These are phyloP conservation scores for Vanderwaltozyma yarrowii DNA, from an alignment of 805 yeast genomes.

Conservation along the genomic window DNA sequence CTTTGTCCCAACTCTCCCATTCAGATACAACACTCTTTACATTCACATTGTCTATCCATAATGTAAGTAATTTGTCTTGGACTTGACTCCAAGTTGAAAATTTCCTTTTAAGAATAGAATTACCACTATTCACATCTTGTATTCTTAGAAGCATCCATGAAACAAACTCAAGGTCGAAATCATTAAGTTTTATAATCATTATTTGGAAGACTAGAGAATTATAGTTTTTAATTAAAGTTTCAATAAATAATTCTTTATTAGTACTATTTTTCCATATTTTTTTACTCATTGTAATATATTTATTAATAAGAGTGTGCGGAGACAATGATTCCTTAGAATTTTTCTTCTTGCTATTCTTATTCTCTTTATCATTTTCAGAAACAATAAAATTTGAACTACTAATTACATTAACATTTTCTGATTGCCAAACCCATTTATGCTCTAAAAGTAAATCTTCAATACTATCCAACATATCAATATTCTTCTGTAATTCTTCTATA, in stretches of 20 bases:
- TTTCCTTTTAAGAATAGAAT: constrained; percentile 2
- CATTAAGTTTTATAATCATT: constrained; percentile 9
- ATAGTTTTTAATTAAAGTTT: constrained; percentile 7
- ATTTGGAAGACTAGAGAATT: constrained; percentile 10
- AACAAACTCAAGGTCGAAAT: constrained; percentile 12
- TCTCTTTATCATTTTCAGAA: constrained; percentile 47
- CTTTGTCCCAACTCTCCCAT: constrained; percentile 12
- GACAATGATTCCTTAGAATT: neutral
- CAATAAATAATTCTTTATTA: constrained; percentile 8
- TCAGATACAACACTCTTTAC: constrained; percentile 5
- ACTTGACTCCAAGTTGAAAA: constrained; percentile 11
- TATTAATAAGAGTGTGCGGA: constrained; percentile 9
- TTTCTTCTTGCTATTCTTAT: constrained; percentile 37
- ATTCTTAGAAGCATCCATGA: constrained; percentile 8
- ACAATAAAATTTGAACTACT: constrained; percentile 20
- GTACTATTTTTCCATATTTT: constrained; percentile 11
- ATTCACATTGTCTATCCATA: constrained; percentile 8
- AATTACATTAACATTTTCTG: constrained; percentile 10
- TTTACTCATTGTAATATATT: constrained; percentile 8
- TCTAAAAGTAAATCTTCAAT: constrained; percentile 6
- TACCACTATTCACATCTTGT: neutral
- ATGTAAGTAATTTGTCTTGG: constrained; percentile 7
- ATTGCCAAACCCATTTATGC: constrained; percentile 13
- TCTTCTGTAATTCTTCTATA: constrained; percentile 2
- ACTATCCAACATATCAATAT: constrained; percentile 2